These are phyloP conservation scores for Candida vaughaniae DNA, from an alignment of 805 yeast genomes.

Conservation along the genomic window DNA sequence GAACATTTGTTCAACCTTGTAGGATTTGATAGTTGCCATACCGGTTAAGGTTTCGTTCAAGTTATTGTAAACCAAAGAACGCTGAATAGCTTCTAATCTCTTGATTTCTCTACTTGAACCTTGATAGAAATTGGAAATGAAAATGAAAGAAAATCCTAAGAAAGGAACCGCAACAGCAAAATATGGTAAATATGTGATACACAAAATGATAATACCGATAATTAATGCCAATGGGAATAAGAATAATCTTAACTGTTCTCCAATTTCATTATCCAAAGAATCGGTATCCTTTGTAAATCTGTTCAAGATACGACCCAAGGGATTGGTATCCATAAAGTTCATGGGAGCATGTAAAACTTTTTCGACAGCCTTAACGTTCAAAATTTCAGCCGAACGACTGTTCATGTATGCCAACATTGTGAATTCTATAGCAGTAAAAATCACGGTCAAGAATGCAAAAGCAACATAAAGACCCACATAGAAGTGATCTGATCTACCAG, in stretches of 20 bases:
- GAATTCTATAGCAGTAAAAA: constrained; percentile 39
- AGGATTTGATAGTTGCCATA: constrained; percentile 47
- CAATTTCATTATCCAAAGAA: constrained; percentile 45
- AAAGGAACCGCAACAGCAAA: constrained; percentile 56
- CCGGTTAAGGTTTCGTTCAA: constrained; percentile 51
- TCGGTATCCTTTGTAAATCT: constrained; percentile 47
- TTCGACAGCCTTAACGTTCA: constrained; percentile 38
- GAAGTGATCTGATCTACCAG: constrained; percentile 24
- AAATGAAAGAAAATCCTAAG: constrained; percentile 39
- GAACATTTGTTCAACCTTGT: constrained; percentile 31
- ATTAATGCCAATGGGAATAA: constrained; percentile 40
- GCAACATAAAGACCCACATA: constrained; percentile 36
- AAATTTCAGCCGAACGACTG: constrained; percentile 33
- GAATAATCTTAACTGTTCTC: constrained; percentile 42
- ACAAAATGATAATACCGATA: constrained; percentile 41
- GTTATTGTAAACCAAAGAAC: constrained; percentile 49
- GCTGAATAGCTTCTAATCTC: constrained; percentile 47
- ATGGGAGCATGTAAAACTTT: constrained; percentile 42
- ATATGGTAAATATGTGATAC: constrained; percentile 53
- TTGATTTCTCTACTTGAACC: constrained; percentile 50
- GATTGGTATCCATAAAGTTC: constrained; percentile 43
- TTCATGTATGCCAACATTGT: constrained; percentile 43
- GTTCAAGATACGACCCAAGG: constrained; percentile 44
- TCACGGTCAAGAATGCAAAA: constrained; percentile 36
- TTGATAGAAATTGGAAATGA: constrained; percentile 44